Conservation (phyloP, 2,329 filamentous ascomycete genomes). For the Cladosporium oxysporum region DNA sequence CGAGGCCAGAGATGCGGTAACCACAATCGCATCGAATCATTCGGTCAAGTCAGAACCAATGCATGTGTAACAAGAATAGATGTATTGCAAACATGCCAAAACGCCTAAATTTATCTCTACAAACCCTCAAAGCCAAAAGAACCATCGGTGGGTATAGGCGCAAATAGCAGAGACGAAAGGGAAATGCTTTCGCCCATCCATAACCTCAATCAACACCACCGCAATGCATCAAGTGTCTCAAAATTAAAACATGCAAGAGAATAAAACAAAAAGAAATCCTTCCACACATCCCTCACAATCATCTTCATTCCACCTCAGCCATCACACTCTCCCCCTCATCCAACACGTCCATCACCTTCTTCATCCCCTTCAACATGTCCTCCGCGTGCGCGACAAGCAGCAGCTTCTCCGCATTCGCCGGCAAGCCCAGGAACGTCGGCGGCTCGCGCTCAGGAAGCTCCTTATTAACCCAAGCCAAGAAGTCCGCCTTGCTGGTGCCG, state of each 20-base stretch:
- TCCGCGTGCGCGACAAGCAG: constrained; percentile 84
- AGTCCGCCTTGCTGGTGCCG: constrained; percentile 80
- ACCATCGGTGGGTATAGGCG: constrained; percentile 16
- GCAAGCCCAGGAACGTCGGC: constrained; percentile 89
- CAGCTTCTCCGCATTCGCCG: constrained; percentile 94
- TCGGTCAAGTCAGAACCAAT: background rate
- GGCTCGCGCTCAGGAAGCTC: constrained; percentile 91
- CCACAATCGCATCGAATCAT: background rate
- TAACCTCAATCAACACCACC: background rate
- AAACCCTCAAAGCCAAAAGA: background rate
- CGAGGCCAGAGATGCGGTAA: too few relatives aligned
- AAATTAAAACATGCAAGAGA: background rate
- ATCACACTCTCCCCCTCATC: constrained; percentile 94
- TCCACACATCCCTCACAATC: background rate
- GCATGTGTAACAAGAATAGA: background rate
- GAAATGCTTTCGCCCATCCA: too few relatives aligned
- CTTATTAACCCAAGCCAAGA: constrained; percentile 82
- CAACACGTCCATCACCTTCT: constrained; percentile 80
- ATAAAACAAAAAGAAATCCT: background rate
- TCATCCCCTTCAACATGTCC: constrained; percentile 80
- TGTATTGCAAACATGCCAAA: background rate
- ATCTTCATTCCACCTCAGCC: constrained; percentile 37
- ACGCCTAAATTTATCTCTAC: background rate
- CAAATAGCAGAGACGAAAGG: background rate
- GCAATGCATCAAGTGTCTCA: background rate